Percentiles rank a stretch among this genome's conserved stretches.
Conservation (phyloP, 2,329 filamentous ascomycete genomes). For the Mycosphaerella sp. region DNA sequence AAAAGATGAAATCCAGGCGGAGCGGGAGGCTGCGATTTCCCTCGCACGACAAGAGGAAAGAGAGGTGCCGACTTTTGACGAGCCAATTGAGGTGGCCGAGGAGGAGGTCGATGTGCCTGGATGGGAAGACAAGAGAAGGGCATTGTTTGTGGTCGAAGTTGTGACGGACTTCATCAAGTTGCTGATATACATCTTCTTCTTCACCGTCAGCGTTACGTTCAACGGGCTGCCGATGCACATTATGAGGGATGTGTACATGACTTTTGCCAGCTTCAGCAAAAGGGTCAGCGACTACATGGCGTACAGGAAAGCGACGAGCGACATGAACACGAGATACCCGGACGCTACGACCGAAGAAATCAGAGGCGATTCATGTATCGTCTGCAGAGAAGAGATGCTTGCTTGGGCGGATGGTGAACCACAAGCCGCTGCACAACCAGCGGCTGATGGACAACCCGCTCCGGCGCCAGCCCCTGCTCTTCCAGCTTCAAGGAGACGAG, state of each 20-base stretch:
- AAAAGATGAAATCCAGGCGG: slow-evolving; percentile 56
- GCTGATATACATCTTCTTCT: slow-evolving; percentile 82
- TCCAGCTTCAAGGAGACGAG: slow-evolving; percentile 44
- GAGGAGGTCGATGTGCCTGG: slow-evolving; percentile 92
- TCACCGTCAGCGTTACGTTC: slow-evolving; percentile 85
- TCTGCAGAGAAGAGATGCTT: slow-evolving; percentile 93
- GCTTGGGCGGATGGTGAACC: slow-evolving; percentile 52
- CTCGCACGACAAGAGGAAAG: slow-evolving; percentile 30
- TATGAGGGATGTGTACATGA: slow-evolving; percentile 90
- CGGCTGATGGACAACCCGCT: slow-evolving; percentile 2
- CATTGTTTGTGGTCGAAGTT: slow-evolving; percentile 82
- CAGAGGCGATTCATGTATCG: slow-evolving; percentile 84
- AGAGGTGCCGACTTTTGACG: slow-evolving; percentile 52
- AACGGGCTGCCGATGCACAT: slow-evolving; percentile 97
- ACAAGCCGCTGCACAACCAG: slow-evolving; percentile 27
- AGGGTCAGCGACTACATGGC: slow-evolving; percentile 80
- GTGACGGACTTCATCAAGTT: slow-evolving; percentile 79
- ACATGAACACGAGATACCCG: slow-evolving; percentile 86
- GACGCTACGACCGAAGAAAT: slow-evolving; percentile 88
- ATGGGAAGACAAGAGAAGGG: slow-evolving; percentile 94
- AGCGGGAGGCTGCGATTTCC: slow-evolving; percentile 41
- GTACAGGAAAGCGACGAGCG: slow-evolving; percentile 82
- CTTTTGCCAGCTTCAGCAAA: slow-evolving; percentile 83
- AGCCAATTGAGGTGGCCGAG: slow-evolving; percentile 67
- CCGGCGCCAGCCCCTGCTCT: slow-evolving; percentile 7